phyloP scores from a whole-genome alignment of 2,329 filamentous ascomycete species.

The Neocucurbitaria cava region DNA sequence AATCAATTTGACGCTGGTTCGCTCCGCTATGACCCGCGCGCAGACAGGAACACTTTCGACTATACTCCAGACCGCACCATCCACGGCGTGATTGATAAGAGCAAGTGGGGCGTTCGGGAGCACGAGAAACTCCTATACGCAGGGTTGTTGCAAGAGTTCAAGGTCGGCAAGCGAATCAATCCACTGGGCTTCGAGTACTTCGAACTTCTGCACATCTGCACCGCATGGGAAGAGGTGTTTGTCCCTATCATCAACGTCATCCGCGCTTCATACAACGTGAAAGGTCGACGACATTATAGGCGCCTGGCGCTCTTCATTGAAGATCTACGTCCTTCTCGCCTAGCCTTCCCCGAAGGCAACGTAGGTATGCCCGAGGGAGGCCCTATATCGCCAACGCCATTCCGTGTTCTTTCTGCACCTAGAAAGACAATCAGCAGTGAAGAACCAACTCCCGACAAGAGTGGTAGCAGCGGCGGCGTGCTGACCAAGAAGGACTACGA shows the following conservation, averaged over 20 bases:
- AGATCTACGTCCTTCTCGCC: constrained; percentile 28
- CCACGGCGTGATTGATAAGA: constrained; percentile 34
- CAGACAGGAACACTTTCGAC: constrained; percentile 14
- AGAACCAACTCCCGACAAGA: not conserved
- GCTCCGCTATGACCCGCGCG: constrained; percentile 34
- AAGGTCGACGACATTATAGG: constrained; percentile 39
- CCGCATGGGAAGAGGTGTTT: constrained; percentile 38
- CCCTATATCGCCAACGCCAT: constrained; percentile 28
- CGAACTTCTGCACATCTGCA: constrained; percentile 32
- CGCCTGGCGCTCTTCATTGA: constrained; percentile 43
- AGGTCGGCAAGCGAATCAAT: constrained; percentile 40
- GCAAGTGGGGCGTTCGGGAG: constrained; percentile 31
- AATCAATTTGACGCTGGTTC: constrained; percentile 38
- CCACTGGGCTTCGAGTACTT: constrained; percentile 38
- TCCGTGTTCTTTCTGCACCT: constrained; percentile 25
- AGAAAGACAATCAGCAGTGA: constrained; percentile 3
- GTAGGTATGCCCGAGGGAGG: constrained; percentile 14
- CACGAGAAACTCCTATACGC: constrained; percentile 43
- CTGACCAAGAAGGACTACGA: constrained; percentile 32
- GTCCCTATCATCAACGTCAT: constrained; percentile 42
- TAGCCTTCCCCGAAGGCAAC: constrained; percentile 43
- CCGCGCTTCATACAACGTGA: constrained; percentile 33
- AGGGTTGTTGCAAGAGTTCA: constrained; percentile 43
- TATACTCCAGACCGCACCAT: constrained; percentile 18
- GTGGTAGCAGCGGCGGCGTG: constrained; percentile 1